Percentiles rank a stretch among this genome's conserved stretches.
phyloP scores from a whole-genome alignment of 148 eudicot species.

The Amaranthus cruentus region DNA sequence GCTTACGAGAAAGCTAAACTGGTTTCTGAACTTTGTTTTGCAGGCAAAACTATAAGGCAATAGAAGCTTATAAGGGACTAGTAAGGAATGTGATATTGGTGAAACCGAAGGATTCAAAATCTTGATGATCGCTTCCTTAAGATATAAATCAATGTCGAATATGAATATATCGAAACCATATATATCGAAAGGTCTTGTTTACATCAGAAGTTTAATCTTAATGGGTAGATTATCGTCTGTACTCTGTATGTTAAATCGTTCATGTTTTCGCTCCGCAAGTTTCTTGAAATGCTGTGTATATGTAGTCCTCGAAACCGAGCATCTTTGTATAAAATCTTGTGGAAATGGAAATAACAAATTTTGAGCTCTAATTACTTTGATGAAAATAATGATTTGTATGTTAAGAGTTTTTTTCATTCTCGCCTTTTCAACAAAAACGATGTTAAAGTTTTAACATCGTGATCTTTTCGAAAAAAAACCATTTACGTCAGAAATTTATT shows the following conservation, averaged over 20 bases:
- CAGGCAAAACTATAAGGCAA: constrained; percentile 18
- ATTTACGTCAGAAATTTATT: too few relatives aligned
- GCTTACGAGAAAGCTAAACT: not conserved
- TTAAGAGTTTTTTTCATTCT: too few relatives aligned
- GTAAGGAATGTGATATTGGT: not conserved
- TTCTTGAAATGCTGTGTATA: not conserved
- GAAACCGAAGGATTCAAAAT: not conserved
- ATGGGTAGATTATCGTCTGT: not conserved
- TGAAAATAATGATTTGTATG: not conserved
- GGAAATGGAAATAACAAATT: not conserved
- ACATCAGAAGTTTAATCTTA: not conserved
- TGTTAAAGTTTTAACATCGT: too few relatives aligned
- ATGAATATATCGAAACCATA: not conserved
- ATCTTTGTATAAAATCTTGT: constrained; percentile 11
- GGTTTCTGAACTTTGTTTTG: not conserved
- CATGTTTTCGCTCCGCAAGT: constrained; percentile 1
- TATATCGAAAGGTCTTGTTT: not conserved
- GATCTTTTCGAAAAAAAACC: not conserved
- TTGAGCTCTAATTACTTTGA: not conserved
- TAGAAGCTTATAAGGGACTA: not conserved
- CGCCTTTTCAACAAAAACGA: too few relatives aligned
- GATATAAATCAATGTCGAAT: not conserved
- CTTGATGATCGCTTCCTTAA: not conserved
- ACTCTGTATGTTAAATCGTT: not conserved
- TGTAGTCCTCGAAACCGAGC: not conserved